Conservation (phyloP, 371 early-diverging fungal genomes). For the Rhizopus sp. region DNA sequence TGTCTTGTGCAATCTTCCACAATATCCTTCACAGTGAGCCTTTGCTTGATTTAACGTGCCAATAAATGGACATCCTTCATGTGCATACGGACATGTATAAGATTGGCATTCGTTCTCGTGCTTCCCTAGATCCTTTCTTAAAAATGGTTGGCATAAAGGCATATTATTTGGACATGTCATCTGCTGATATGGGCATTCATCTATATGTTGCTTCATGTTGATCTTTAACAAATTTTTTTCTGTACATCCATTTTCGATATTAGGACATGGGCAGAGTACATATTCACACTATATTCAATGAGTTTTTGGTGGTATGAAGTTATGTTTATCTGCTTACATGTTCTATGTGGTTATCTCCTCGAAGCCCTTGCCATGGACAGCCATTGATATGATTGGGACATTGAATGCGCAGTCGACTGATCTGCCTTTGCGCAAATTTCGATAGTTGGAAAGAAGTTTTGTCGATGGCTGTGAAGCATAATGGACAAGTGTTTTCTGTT, state of each 20-base stretch:
- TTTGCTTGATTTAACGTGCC: slow-evolving; percentile 34
- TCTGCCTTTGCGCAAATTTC: slow-evolving; percentile 50
- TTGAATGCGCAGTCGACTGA: slow-evolving; percentile 41
- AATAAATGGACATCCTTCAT: slow-evolving; percentile 44
- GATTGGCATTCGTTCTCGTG: slow-evolving; percentile 47
- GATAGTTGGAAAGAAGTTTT: slow-evolving; percentile 38
- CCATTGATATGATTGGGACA: slow-evolving; percentile 39
- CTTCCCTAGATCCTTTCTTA: slow-evolving; percentile 30
- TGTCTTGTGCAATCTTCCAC: slow-evolving; percentile 40
- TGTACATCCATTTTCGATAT: slow-evolving; percentile 41
- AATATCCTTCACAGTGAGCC: slow-evolving; percentile 40
- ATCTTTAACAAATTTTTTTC: slow-evolving; percentile 17
- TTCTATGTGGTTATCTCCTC: slow-evolving; percentile 36
- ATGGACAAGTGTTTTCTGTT: slow-evolving; percentile 33
- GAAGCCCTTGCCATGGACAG: slow-evolving; percentile 47
- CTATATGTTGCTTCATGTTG: slow-evolving; percentile 30
- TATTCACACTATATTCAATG: slow-evolving; percentile 33
- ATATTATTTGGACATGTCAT: slow-evolving; percentile 44
- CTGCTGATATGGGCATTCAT: slow-evolving; percentile 36
- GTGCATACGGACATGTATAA: slow-evolving; percentile 39
- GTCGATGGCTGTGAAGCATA: slow-evolving; percentile 30
- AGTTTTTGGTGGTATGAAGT: too few relatives aligned
- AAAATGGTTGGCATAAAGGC: slow-evolving; percentile 42
- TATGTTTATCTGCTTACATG: slow-evolving; percentile 25
- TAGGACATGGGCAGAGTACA: slow-evolving; percentile 34